These are phyloP conservation scores for Bacidia rubella DNA, from an alignment of 495 filamentous ascomycete species.

Conservation along the genomic window DNA sequence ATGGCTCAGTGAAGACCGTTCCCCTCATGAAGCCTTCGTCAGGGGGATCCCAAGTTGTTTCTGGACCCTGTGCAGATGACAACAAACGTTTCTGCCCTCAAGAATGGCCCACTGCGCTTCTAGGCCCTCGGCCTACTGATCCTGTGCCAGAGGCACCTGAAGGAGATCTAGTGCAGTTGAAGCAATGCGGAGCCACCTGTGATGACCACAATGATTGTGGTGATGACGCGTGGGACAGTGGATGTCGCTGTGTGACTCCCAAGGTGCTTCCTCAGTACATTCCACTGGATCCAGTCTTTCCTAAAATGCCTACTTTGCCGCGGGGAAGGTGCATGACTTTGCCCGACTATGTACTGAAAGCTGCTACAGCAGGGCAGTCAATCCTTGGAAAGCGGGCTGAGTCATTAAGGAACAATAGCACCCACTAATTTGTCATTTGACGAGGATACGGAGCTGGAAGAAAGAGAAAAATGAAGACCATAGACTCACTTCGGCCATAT, in stretches of 20 bases:
- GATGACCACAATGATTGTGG: neutral
- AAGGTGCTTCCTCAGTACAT: neutral
- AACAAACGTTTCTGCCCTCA: neutral
- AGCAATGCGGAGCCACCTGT: neutral
- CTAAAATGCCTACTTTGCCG: neutral
- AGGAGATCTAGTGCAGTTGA: neutral
- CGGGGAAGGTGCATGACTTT: neutral
- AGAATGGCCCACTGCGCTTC: neutral
- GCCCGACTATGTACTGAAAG: neutral
- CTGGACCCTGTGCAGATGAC: neutral
- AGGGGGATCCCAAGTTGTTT: neutral
- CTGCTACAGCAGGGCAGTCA: neutral
- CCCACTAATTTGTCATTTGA: too few species aligned
- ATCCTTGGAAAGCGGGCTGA: too few species aligned
- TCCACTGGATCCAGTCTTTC: neutral
- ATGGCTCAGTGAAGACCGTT: neutral
- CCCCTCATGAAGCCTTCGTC: neutral
- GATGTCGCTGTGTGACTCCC: neutral
- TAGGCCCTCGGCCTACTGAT: neutral
- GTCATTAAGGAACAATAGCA: too few species aligned
- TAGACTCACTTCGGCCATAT: too few species aligned
- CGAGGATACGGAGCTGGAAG: too few species aligned
- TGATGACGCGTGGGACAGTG: neutral
- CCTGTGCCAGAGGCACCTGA: neutral
- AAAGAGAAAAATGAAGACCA: too few species aligned